Base-by-base conservation (phyloP, 2,329 filamentous ascomycete species). In the Huntiella decipiens region DNA sequence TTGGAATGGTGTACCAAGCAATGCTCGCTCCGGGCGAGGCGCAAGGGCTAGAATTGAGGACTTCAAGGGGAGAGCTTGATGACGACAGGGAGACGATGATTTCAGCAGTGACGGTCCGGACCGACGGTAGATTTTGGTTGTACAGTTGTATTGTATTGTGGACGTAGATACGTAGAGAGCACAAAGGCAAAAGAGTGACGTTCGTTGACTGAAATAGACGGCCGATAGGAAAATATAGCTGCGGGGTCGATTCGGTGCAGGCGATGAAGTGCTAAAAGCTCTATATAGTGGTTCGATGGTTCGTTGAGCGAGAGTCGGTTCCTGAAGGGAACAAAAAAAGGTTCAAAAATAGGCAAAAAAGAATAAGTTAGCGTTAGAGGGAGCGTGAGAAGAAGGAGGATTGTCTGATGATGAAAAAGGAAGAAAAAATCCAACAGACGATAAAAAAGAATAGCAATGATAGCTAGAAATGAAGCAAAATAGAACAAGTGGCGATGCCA, bases 1-100 rank as follows among this genome's bases (percentile, higher is more conserved):
- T 17, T 11, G 37, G 37, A 39, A 22, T 22, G 37, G 16, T 39
- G 37, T 39, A 22, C 37, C 40, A 44, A 42, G 44, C 46, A 37
- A 48, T 32, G 46, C 46, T 48, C 46, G 46, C 46, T 43, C 42
- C 46, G 33, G 37, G 43, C 43, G 43, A 45, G 43, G 19, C 13
- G 33, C 33, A 45, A 34, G 35, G 43, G 40, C 28, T 34, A 13
- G 17, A 41, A 31, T 41, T 15, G 5, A 34, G 19, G 31, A n/a
- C 28, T n/a, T 43, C 19, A 16, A n/a, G 34, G 15, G 11, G 34
- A n/a, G 34, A n/a, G 34, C 15, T 36, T 36, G 5, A 36, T 36
- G 34, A 36, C 34, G 22, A 17, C 16, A 39, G 16, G n/a, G 8
- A 39, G 22, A 39, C 37, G 37, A 39, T 17, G 37, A 39, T 15